Evolutionary conservation across 2,329 filamentous ascomycete genomes (phyloP).

Genomic region (Fusarium guadeloupense): DNA sequence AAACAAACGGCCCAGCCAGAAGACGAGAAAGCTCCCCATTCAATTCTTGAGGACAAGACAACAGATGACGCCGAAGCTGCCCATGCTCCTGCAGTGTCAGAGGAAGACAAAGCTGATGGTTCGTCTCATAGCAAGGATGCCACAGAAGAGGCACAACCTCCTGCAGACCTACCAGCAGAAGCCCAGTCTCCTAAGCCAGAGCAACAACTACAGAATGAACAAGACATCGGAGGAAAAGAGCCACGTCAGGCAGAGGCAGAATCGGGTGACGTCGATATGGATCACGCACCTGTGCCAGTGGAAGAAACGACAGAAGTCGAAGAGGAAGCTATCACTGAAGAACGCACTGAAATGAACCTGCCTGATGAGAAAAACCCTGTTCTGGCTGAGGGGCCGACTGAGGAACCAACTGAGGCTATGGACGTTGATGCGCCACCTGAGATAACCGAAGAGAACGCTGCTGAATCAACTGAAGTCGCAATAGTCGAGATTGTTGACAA

Average conservation of each 20-base stretch:
- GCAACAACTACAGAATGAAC: background rate
- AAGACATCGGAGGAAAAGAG: background rate
- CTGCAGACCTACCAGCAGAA: background rate
- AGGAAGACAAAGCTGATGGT: background rate
- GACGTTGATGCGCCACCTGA: slow-evolving; percentile 31
- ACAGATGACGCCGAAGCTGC: slow-evolving; percentile 12
- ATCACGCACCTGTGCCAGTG: background rate
- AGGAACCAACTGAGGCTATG: slow-evolving; percentile 31
- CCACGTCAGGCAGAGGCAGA: background rate
- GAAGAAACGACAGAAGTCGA: slow-evolving; percentile 3
- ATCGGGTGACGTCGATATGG: slow-evolving; percentile 17
- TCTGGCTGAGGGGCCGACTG: slow-evolving; percentile 1
- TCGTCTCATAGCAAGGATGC: background rate
- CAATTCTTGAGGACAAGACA: background rate
- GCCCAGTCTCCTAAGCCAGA: background rate
- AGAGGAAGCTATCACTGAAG: background rate
- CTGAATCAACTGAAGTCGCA: slow-evolving; percentile 2
- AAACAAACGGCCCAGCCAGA: background rate
- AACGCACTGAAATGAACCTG: background rate
- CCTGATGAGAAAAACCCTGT: background rate
- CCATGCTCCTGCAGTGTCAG: background rate
- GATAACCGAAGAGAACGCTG: background rate
- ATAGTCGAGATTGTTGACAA: slow-evolving; percentile 18
- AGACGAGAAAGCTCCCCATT: background rate
- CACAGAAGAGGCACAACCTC: slow-evolving; percentile 6